Conservation (phyloP, 139 green algal species). For the Coelastrella sp. region DNA sequence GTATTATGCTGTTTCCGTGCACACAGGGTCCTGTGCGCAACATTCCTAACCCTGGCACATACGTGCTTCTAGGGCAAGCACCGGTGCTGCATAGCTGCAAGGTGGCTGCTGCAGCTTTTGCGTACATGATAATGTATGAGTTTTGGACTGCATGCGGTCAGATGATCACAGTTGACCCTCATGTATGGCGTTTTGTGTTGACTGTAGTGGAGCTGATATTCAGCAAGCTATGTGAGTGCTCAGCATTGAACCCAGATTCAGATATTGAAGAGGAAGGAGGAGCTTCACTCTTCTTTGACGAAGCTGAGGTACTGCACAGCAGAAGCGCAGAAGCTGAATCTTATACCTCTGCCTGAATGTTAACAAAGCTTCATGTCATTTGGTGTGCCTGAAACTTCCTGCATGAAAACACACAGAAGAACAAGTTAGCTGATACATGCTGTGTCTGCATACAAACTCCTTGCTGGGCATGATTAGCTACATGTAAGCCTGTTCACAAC, state of each 20-base stretch:
- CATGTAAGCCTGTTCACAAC: not conserved
- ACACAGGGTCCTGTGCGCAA: too few relatives aligned
- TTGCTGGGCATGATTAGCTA: not conserved
- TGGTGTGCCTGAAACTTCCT: too few relatives aligned
- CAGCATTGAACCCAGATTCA: slow-evolving; percentile 64
- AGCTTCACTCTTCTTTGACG: slow-evolving; percentile 64
- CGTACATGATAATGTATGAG: too few relatives aligned
- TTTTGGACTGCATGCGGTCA: too few relatives aligned
- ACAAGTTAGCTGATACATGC: not conserved
- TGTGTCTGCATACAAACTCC: not conserved
- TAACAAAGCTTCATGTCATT: not conserved
- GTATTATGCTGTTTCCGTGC: too few relatives aligned
- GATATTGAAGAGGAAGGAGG: slow-evolving; percentile 53
- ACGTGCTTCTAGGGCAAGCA: too few relatives aligned
- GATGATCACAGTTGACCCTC: too few relatives aligned
- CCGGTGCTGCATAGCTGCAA: too few relatives aligned
- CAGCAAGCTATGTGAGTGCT: slow-evolving; percentile 63
- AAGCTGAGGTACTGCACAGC: slow-evolving; percentile 63
- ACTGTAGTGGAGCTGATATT: slow-evolving; percentile 61
- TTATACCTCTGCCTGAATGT: too few relatives aligned
- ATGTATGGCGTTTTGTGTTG: not conserved
- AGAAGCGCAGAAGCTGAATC: not conserved
- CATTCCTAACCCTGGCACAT: too few relatives aligned
- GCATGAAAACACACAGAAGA: not conserved
- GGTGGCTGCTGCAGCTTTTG: too few relatives aligned